Base-by-base conservation (phyloP, 2,329 filamentous ascomycete species). In the Ceratocystis huliohia region DNA sequence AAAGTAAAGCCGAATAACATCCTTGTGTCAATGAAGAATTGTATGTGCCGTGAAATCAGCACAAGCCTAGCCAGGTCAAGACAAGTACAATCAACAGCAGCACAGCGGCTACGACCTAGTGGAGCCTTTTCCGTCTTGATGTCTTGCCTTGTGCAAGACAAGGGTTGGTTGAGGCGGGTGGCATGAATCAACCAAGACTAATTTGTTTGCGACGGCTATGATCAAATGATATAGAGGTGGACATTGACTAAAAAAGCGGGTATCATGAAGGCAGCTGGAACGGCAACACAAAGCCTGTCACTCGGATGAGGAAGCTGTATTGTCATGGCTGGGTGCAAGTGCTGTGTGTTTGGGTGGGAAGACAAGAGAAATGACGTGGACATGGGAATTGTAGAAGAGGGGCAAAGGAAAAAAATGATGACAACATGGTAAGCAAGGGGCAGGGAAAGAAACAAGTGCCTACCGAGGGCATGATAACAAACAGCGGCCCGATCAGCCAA, bases 381-480 rank as follows among this genome's bases (percentile, higher is more conserved):
- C 56, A 33, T 28, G 25, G 25, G 25, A n/a, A 13, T 33, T 33
- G 5, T 59, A 20, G 53, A 59, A 59, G 56, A 59, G 56, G 56
- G 56, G 56, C 30, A 59, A 33, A 20, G 28, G 33, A 37, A 37
- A 59, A 59, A 37, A 59, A 59, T 20, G 6, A 20, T 17, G 25
- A 59, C 25, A 8, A 25, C 33, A 30, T 59, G 56, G 17, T 30
- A 59, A 33, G 46, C 25, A 59, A 59, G 56, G 56, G 45, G 33
- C 45, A 50, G 22, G 41, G 25, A 30, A 48, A 30, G 13, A 63
- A 28, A 63, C 22, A 63, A 44, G 15, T 45, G 48, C 10, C 48
- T 53, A 25, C 48, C 48, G 48, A 53, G 25, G 33, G 46, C 61
- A 63, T n/a, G 44, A 20, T 22, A 63, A 15, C 61, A n/a, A 63